Conservation (phyloP, 768 basidiomycete species). For the Kockovaella imperatae region DNA sequence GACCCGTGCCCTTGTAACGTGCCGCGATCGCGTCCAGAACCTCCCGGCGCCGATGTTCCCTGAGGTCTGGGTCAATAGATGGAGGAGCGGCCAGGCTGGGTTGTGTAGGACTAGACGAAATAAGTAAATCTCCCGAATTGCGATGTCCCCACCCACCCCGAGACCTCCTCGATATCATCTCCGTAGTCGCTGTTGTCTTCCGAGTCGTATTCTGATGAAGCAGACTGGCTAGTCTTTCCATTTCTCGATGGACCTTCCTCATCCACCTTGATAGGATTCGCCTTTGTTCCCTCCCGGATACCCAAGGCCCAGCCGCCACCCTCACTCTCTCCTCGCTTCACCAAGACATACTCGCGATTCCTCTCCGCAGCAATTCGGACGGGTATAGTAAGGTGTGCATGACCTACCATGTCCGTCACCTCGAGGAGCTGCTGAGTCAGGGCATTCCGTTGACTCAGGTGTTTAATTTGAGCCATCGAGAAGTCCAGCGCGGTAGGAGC, state of each 20-base stretch:
- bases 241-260: conserved; percentile 47
- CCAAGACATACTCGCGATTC: conserved; percentile 86
- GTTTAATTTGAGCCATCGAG: conserved; percentile 89
- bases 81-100: conserved; percentile 2
- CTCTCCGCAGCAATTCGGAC: conserved; percentile 90
- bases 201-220: conserved; percentile 12
- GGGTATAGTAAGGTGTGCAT: conserved; percentile 74
- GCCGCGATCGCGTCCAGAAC: conserved; percentile 39
- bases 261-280: conserved; percentile 81
- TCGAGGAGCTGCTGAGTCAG: conserved; percentile 86
- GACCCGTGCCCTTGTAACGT: conserved; percentile 24
- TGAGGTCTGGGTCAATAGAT: conserved; percentile 28
- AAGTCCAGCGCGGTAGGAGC: conserved; percentile 84
- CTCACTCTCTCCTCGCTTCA: conserved; percentile 73
- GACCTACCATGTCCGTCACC: conserved; percentile 88
- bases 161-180: conserved; percentile 24
- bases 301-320: conserved; percentile 93
- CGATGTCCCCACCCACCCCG: background rate
- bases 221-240: no score
- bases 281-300: conserved; percentile 73
- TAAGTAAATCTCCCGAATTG: no score
- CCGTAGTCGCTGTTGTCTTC: conserved; percentile 41
- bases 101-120: background rate
- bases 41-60: conserved; percentile 33
- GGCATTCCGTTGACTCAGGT: conserved; percentile 76